Evolutionary conservation across 345 rosid genomes (phyloP), one percentile per base, ranked within the genome.

Genomic region (Salix koriyanagi): DNA sequence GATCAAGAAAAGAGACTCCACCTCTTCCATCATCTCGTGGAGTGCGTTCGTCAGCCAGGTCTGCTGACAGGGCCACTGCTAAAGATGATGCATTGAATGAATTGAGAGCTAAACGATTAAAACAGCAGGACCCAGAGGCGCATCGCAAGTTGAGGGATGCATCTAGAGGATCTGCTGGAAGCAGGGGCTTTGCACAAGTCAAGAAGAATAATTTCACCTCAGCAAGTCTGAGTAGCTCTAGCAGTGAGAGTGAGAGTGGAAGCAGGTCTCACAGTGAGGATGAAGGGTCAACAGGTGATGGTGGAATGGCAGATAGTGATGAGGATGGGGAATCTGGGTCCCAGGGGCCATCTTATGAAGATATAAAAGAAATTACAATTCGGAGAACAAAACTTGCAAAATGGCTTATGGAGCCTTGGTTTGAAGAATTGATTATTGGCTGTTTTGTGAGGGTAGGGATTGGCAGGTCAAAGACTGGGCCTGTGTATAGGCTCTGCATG

Each of bases 401-500:
- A 83, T 96, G 98, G 99, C 75, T 94, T 61, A 94, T 96, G 98
- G 98, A 96, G 85, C 99, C 99, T 26, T 96, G 96, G 88, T 96
- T 96, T 72, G 99, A 96, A 70, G 98, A 94, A 83, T 83, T 96
- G 84, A 94, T 96, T 72, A 92, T 94, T 54, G 97, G 97, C 9
- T 96, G 98, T 84, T 96, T 88, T 85, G 98, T 94, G 78, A 86
- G 99, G 71, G 97, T 96, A 48, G 99, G 99, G 42, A 92, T 94
- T 15, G 98, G 98, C 69, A 89, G 85, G 87, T 92, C 99, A 7
- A 94, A 81, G 76, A 77, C 62, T 73, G 97, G 92, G 67, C 87
- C 97, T 28, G 86, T 94, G 68, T 96, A 96, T 74, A 83, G 98
- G 82, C 97, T 96, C 52, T 94, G 98, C 84, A 72, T 90, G 86